A percentile compares a stretch with the other conserved stretches of the same genome.
Conservation (phyloP, 129 eudicot genomes). For the Deinandra increscens region DNA sequence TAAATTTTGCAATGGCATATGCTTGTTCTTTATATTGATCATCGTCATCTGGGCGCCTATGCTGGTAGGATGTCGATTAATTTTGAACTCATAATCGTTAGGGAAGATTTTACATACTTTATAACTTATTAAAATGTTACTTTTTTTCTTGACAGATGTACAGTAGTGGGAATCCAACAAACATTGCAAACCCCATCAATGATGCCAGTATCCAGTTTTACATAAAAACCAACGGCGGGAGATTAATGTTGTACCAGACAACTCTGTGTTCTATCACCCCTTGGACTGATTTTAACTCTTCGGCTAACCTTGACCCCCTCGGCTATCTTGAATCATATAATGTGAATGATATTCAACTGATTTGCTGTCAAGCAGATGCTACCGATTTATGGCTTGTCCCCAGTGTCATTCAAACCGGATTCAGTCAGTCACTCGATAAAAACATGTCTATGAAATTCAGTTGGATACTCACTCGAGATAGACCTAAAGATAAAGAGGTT, state of each 20-base stretch:
- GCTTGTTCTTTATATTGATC: slow-evolving; percentile 45
- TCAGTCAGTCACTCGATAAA: slow-evolving; percentile 32
- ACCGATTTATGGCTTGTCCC: slow-evolving; percentile 55
- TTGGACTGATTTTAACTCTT: slow-evolving; percentile 33
- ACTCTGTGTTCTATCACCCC: slow-evolving; percentile 48
- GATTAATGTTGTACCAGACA: slow-evolving; percentile 42
- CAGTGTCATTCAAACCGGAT: slow-evolving; percentile 35
- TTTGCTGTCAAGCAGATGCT: slow-evolving; percentile 60
- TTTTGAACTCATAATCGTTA: not conserved
- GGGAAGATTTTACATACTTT: not conserved
- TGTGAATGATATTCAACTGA: slow-evolving; percentile 46
- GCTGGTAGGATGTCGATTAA: slow-evolving; percentile 38
- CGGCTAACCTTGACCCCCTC: slow-evolving; percentile 42
- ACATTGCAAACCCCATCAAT: slow-evolving; percentile 56
- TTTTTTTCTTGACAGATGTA: slow-evolving; percentile 42
- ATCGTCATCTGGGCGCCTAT: slow-evolving; percentile 60
- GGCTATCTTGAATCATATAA: slow-evolving; percentile 45
- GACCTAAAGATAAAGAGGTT: slow-evolving; percentile 54
- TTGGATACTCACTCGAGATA: slow-evolving; percentile 46
- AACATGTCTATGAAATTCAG: slow-evolving; percentile 40
- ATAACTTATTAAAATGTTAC: not conserved
- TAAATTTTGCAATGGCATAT: slow-evolving; percentile 52
- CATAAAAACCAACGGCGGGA: slow-evolving; percentile 43
- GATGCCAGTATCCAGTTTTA: slow-evolving; percentile 53
- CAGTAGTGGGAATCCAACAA: slow-evolving; percentile 61